phyloP scores from a whole-genome alignment of 2,329 filamentous ascomycete species.

The Trichoderma sp. region DNA sequence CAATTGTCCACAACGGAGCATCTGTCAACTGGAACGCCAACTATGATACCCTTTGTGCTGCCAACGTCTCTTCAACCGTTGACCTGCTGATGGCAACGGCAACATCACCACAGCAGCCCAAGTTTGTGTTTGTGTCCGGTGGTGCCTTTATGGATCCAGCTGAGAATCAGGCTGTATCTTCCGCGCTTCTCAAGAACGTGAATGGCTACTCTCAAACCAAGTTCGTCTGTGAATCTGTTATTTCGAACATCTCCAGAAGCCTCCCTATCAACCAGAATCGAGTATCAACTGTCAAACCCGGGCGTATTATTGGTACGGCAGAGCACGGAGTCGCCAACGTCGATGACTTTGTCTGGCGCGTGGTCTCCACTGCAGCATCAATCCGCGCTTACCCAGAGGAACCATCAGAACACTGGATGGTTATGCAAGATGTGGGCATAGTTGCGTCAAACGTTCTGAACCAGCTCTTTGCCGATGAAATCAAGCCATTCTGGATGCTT shows the following conservation, averaged over 20 bases:
- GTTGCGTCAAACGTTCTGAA: slow-evolving; percentile 22
- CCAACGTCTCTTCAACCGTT: slow-evolving; percentile 61
- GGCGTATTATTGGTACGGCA: slow-evolving; percentile 24
- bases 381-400: slow-evolving; percentile 19
- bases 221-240: slow-evolving; percentile 24
- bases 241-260: slow-evolving; percentile 9
- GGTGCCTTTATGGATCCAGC: slow-evolving; percentile 17
- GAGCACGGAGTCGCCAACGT: slow-evolving; percentile 24
- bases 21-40: slow-evolving; percentile 75
- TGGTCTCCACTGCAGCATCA: slow-evolving; percentile 20
- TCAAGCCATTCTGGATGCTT: slow-evolving; percentile 17
- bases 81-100: slow-evolving; percentile 21
- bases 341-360: slow-evolving; percentile 27
- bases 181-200: background rate
- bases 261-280: slow-evolving; percentile 10
- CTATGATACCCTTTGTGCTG: slow-evolving; percentile 66
- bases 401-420: slow-evolving; percentile 21
- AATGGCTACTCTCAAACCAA: slow-evolving; percentile 27
- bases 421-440: slow-evolving; percentile 19
- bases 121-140: slow-evolving; percentile 28
- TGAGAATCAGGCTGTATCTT: background rate
- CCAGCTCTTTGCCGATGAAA: slow-evolving; percentile 2
- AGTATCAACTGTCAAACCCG: slow-evolving; percentile 25
- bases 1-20: slow-evolving; percentile 79
- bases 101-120: slow-evolving; percentile 19